These are phyloP conservation scores for Suillus plorans DNA, from an alignment of 768 basidiomycete species.

Conservation along the genomic window DNA sequence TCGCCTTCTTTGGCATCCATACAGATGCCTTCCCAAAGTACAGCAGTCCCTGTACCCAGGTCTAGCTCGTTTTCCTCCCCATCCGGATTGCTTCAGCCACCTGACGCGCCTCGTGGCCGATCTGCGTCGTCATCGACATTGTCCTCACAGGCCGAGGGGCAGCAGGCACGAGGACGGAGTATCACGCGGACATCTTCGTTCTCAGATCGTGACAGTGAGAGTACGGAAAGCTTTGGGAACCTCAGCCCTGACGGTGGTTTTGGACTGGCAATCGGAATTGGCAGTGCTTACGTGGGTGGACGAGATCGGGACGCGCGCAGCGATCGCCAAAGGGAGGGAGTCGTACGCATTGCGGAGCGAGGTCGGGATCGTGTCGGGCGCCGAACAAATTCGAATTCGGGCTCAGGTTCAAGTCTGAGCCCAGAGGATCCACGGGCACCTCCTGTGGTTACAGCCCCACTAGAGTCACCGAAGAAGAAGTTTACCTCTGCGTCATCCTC, in stretches of 20 bases:
- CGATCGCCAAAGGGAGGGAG: slow-evolving; percentile 23
- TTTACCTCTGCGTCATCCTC: slow-evolving; percentile 16
- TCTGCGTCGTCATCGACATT: slow-evolving; percentile 35
- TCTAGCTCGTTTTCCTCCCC: slow-evolving; percentile 16
- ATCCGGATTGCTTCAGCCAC: slow-evolving; percentile 25
- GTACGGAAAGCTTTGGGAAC: slow-evolving; percentile 37
- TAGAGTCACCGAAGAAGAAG: slow-evolving; percentile 16
- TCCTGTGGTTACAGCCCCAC: slow-evolving; percentile 2
- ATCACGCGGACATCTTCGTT: slow-evolving; percentile 55
- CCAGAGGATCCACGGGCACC: slow-evolving; percentile 20
- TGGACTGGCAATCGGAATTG: slow-evolving; percentile 24
- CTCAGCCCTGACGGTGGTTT: slow-evolving; percentile 38
- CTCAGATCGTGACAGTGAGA: slow-evolving; percentile 47
- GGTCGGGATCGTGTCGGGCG: slow-evolving; percentile 30
- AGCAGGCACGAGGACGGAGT: slow-evolving; percentile 50
- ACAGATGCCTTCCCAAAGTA: slow-evolving; percentile 14
- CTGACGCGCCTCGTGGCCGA: slow-evolving; percentile 25
- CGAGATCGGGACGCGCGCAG: slow-evolving; percentile 23
- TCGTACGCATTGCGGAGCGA: slow-evolving; percentile 17
- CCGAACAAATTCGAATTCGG: slow-evolving; percentile 28
- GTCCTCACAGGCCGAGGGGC: slow-evolving; percentile 32
- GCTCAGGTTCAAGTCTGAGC: slow-evolving; percentile 36
- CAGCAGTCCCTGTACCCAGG: slow-evolving; percentile 13
- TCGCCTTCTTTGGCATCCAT: slow-evolving; percentile 32
- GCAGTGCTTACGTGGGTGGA: slow-evolving; percentile 34